Conservation (phyloP, 2,329 filamentous ascomycete genomes). For the Biscogniauxia mediterranea region DNA sequence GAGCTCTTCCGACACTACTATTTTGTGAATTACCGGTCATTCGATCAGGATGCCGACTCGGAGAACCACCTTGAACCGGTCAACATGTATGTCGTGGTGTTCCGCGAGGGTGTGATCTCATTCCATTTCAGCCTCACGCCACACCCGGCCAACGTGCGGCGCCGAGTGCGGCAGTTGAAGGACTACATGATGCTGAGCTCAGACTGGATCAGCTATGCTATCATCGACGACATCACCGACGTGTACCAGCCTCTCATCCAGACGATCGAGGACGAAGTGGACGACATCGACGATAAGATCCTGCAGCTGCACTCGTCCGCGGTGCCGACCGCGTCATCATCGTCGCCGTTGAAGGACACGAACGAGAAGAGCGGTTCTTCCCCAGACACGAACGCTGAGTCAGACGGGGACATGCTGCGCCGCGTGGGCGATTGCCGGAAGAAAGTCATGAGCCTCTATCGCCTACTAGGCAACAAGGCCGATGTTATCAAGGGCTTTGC, state of each 20-base stretch:
- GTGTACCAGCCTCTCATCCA: slow-evolving; percentile 92
- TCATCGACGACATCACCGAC: slow-evolving; percentile 98
- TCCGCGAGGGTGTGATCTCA: slow-evolving; percentile 89
- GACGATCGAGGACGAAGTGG: slow-evolving; percentile 91
- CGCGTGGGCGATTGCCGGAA: slow-evolving; percentile 93
- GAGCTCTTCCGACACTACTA: slow-evolving; percentile 98
- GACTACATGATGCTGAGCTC: slow-evolving; percentile 92
- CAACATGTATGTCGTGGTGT: slow-evolving; percentile 97
- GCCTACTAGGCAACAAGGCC: slow-evolving; percentile 91
- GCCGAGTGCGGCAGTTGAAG: slow-evolving; percentile 86
- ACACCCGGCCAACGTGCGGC: slow-evolving; percentile 91
- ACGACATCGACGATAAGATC: slow-evolving; percentile 93
- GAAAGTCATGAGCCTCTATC: slow-evolving; percentile 94
- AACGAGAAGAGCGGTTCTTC: slow-evolving; percentile 48
- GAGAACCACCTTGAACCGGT: slow-evolving; percentile 92
- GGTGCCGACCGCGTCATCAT: slow-evolving; percentile 39
- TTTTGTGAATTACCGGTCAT: slow-evolving; percentile 97
- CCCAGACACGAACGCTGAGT: slow-evolving; percentile 45
- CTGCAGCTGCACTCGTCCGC: slow-evolving; percentile 70
- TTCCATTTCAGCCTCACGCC: slow-evolving; percentile 98
- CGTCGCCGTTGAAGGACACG: slow-evolving; percentile 37
- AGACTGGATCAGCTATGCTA: slow-evolving; percentile 97
- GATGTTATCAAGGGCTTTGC: slow-evolving; percentile 99
- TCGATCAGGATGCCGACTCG: slow-evolving; percentile 88
- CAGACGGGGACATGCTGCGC: slow-evolving; percentile 79